Conservation (phyloP, 495 filamentous ascomycete genomes). For the Talaromyces adpressus region DNA sequence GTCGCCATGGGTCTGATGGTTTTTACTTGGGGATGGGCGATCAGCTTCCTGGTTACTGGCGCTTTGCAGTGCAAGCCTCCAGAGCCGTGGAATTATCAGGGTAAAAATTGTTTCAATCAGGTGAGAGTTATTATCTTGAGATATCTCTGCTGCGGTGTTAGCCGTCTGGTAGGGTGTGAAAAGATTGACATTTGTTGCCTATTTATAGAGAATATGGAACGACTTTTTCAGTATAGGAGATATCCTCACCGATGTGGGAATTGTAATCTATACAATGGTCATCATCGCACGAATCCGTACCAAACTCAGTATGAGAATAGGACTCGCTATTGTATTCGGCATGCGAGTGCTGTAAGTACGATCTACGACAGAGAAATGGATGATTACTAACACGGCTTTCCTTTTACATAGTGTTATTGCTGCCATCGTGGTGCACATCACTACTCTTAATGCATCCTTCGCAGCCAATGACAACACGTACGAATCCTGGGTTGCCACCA, state of each 20-base stretch:
- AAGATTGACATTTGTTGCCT: slow-evolving; percentile 6
- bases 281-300: slow-evolving; percentile 32
- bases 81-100: slow-evolving; percentile 29
- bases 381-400: not conserved
- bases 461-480: slow-evolving; percentile 15
- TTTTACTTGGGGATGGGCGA: slow-evolving; percentile 24
- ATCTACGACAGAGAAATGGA: not conserved
- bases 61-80: slow-evolving; percentile 36
- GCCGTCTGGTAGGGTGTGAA: not conserved
- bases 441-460: slow-evolving; percentile 15
- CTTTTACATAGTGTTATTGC: slow-evolving; percentile 19
- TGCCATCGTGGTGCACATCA: slow-evolving; percentile 27
- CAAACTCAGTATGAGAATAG: slow-evolving; percentile 20
- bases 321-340: slow-evolving; percentile 25
- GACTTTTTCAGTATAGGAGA: slow-evolving; percentile 34
- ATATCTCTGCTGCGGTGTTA: not conserved
- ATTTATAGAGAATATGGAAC: slow-evolving; percentile 25
- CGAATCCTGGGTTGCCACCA: slow-evolving; percentile 21
- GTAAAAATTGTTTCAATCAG: slow-evolving; percentile 26
- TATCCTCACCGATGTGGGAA: slow-evolving; percentile 32
- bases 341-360: slow-evolving; percentile 28
- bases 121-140: slow-evolving; percentile 18
- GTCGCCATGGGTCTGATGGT: slow-evolving; percentile 17
- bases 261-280: slow-evolving; percentile 29
- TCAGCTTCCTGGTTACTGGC: slow-evolving; percentile 23